A percentile compares a stretch with the other conserved stretches of the same genome.
These are phyloP conservation scores for Blepharisma undulans DNA, from an alignment of 169 alveolate species.

Conservation along the genomic window DNA sequence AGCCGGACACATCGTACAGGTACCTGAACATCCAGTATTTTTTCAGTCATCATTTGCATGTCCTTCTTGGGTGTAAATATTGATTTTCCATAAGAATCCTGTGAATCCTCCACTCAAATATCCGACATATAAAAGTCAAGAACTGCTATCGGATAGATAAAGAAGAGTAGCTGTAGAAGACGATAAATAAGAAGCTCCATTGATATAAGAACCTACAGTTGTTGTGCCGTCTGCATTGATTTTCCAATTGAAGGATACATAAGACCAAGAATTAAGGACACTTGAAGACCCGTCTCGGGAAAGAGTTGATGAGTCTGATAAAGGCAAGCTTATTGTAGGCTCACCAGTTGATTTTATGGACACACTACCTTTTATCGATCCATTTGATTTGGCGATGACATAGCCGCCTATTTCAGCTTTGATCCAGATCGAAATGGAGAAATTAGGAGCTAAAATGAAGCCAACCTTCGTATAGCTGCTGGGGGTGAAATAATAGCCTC, in stretches of 20 bases:
- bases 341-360: background rate
- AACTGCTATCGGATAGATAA: background rate
- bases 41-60: background rate
- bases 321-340: background rate
- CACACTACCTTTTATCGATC: background rate
- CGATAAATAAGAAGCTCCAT: background rate
- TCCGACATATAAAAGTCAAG: background rate
- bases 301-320: background rate
- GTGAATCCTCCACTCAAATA: background rate
- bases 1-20: background rate
- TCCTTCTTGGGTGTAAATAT: background rate
- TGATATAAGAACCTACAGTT: background rate
- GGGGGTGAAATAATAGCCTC: constrained; percentile 11
- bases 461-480: background rate
- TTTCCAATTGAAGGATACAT: background rate
- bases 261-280: background rate
- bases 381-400: background rate
- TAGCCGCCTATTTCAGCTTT: background rate
- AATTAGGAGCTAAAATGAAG: background rate
- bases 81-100: background rate
- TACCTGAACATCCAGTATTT: background rate
- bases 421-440: background rate
- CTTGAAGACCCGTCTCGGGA: background rate
- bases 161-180: background rate
- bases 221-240: background rate